phyloP scores from a whole-genome alignment of 768 basidiomycete genomes.

The Boletellus ananiceps region DNA sequence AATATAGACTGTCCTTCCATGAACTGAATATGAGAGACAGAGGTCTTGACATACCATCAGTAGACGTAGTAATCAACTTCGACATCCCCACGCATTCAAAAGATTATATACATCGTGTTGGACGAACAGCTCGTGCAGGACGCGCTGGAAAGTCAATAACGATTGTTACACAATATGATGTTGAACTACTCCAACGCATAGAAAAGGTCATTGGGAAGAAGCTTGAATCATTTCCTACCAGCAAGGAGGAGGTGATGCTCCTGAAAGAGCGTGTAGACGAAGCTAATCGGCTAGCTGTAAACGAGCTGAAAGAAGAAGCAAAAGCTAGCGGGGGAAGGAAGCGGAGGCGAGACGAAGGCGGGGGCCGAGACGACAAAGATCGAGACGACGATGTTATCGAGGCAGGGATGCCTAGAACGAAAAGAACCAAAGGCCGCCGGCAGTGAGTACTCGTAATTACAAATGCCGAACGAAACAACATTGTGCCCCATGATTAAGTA shows the following conservation, averaged over 20 bases:
- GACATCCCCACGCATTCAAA: constrained; percentile 97
- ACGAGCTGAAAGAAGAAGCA: constrained; percentile 77
- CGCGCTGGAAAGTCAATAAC: constrained; percentile 95
- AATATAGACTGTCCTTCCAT: not conserved
- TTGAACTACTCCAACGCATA: constrained; percentile 92
- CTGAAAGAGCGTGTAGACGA: constrained; percentile 87
- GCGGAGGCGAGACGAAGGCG: constrained; percentile 43
- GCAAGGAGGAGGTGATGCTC: constrained; percentile 83
- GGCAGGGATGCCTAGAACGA: constrained; percentile 75
- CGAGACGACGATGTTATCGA: constrained; percentile 91
- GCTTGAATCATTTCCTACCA: constrained; percentile 83
- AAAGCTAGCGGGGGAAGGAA: constrained; percentile 47
- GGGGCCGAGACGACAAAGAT: constrained; percentile 71
- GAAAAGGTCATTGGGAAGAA: constrained; percentile 90
- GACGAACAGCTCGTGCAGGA: constrained; percentile 96
- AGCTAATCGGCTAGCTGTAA: constrained; percentile 71
- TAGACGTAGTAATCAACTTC: constrained; percentile 97
- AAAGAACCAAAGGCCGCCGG: constrained; percentile 49
- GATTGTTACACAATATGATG: constrained; percentile 98
- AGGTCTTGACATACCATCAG: constrained; percentile 92
- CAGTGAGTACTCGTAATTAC: constrained; percentile 11
- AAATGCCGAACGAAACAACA: too few species aligned
- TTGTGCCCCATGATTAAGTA: too few species aligned
- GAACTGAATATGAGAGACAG: constrained; percentile 34
- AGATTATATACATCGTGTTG: constrained; percentile 98